phyloP scores from a whole-genome alignment of 2,329 filamentous ascomycete species.

The Blastomyces parvus region DNA sequence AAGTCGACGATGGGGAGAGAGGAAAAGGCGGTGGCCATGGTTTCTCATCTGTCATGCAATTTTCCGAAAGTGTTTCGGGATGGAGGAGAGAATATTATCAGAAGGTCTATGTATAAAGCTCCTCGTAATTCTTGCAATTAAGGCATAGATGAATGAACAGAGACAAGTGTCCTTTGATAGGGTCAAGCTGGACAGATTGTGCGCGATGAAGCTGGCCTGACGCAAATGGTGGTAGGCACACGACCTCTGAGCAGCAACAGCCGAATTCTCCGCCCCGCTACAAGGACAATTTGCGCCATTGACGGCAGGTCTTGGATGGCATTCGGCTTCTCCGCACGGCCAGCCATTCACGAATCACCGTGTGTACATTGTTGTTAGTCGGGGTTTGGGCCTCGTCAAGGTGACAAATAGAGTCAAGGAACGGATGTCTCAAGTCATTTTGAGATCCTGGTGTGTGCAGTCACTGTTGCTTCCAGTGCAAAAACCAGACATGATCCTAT shows the following conservation, averaged over 20 bases:
- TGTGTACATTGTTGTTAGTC: not conserved
- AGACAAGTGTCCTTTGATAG: not conserved
- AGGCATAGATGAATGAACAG: not conserved
- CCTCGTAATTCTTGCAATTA: not conserved
- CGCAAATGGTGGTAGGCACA: not conserved
- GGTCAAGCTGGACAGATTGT: not conserved
- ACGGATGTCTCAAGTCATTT: not conserved
- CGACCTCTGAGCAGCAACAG: not conserved
- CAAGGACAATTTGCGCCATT: not conserved
- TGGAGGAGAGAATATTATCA: not conserved
- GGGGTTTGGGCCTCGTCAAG: not conserved
- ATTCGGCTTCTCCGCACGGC: not conserved
- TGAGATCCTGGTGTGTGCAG: not conserved
- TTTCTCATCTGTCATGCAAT: not conserved
- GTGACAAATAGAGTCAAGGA: not conserved
- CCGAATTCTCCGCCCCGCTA: not conserved
- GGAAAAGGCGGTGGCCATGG: slow-evolving; percentile 36
- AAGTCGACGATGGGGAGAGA: slow-evolving; percentile 38
- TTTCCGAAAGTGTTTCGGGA: not conserved
- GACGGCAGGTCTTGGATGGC: not conserved
- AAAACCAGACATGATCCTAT: not conserved
- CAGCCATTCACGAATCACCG: not conserved
- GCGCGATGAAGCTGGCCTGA: not conserved
- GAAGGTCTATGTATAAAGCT: not conserved
- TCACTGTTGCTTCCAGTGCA: not conserved